Conservation (phyloP, 495 filamentous ascomycete genomes). For the Parathielavia hyrcaniae region DNA sequence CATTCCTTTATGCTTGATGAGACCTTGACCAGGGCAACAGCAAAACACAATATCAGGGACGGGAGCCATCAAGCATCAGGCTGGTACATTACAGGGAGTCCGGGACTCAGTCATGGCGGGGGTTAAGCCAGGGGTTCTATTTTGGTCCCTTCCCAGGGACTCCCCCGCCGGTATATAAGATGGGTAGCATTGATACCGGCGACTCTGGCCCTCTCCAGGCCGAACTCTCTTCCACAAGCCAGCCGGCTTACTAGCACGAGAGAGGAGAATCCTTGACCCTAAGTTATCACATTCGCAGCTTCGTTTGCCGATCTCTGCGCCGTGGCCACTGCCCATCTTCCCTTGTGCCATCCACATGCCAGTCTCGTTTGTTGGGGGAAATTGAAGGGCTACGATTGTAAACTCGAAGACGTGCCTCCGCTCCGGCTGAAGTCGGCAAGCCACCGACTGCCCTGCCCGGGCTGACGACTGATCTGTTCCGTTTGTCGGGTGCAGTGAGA, state of each 20-base stretch:
- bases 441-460: too few species aligned
- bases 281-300: slow-evolving; percentile 26
- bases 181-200: slow-evolving; percentile 20
- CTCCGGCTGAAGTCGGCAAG: slow-evolving; percentile 29
- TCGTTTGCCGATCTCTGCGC: slow-evolving; percentile 25
- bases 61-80: neutral
- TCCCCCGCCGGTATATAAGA: slow-evolving; percentile 28
- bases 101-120: slow-evolving; percentile 16
- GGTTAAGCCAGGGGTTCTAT: slow-evolving; percentile 15
- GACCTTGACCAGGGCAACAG: slow-evolving; percentile 27
- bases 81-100: neutral
- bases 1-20: slow-evolving; percentile 34
- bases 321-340: slow-evolving; percentile 15
- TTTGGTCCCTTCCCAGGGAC: slow-evolving; percentile 20
- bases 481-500: slow-evolving; percentile 23
- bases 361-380: slow-evolving; percentile 27
- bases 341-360: slow-evolving; percentile 1
- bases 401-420: slow-evolving; percentile 19
- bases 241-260: slow-evolving; percentile 19
- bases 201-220: slow-evolving; percentile 14
- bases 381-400: slow-evolving; percentile 14
- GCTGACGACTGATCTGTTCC: slow-evolving; percentile 21
- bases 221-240: slow-evolving; percentile 21
- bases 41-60: slow-evolving; percentile 17
- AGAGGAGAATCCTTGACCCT: slow-evolving; percentile 29